A percentile compares a stretch with the other conserved stretches of the same genome.
phyloP scores from a whole-genome alignment of 441 rosid species.

The Dalechampia spathulata region DNA sequence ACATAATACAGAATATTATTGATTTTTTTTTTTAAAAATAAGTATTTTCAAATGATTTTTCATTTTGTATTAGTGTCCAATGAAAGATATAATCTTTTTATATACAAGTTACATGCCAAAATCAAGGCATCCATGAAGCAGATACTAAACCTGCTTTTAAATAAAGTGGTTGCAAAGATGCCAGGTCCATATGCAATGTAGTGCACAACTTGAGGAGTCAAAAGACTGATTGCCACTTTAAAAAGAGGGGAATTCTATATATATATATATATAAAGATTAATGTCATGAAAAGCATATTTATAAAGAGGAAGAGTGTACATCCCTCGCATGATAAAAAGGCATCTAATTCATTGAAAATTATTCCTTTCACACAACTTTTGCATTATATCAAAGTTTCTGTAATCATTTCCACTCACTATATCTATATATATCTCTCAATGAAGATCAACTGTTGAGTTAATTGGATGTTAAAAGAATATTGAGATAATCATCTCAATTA shows the following conservation, averaged over 20 bases:
- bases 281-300: neutral
- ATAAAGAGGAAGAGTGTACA: slow-evolving; percentile 1
- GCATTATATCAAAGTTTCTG: neutral
- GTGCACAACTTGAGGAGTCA: neutral
- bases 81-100: too few relatives aligned
- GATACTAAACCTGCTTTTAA: slow-evolving; percentile 13
- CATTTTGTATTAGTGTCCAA: too few relatives aligned
- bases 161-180: slow-evolving; percentile 6
- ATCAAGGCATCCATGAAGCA: neutral
- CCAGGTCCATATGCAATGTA: slow-evolving; percentile 6
- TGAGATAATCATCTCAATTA: too few relatives aligned
- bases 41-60: too few relatives aligned
- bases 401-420: neutral
- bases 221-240: neutral
- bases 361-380: slow-evolving; percentile 28
- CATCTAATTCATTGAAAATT: neutral
- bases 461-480: too few relatives aligned
- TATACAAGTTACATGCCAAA: too few relatives aligned
- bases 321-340: neutral
- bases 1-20: too few relatives aligned
- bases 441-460: neutral
- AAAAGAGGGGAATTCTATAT: neutral
- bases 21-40: too few relatives aligned
- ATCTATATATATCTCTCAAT: neutral
- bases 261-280: neutral